phyloP scores from a whole-genome alignment of 257 asterid species.

The Gentiana macrophylla region DNA sequence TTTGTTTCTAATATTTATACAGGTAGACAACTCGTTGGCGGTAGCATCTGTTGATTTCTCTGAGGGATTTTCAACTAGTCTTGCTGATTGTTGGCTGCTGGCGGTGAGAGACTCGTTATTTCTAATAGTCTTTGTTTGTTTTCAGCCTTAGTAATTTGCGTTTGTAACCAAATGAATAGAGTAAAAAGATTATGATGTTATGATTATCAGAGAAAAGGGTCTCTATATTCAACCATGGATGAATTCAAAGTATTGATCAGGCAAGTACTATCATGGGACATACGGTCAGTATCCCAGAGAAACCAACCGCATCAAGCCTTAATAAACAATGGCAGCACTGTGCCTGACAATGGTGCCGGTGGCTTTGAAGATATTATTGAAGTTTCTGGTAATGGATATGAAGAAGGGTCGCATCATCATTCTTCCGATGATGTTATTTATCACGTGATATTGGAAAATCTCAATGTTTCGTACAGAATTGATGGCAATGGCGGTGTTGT shows the following conservation, averaged over 20 bases:
- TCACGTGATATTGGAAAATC: conserved; percentile 65
- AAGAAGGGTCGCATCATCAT: conserved; percentile 5
- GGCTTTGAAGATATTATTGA: conserved; percentile 17
- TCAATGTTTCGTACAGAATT: conserved; percentile 62
- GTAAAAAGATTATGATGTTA: background rate
- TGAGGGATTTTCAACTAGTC: conserved; percentile 45
- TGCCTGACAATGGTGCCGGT: conserved; percentile 8
- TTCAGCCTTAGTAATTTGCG: background rate
- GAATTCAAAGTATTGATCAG: conserved; percentile 55
- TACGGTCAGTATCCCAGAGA: conserved; percentile 79
- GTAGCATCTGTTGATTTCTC: conserved; percentile 67
- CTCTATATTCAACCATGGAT: conserved; percentile 52
- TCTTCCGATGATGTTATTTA: conserved; percentile 25
- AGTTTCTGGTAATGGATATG: conserved; percentile 21
- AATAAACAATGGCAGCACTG: conserved; percentile 3
- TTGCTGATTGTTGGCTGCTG: conserved; percentile 55
- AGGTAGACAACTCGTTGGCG: conserved; percentile 58
- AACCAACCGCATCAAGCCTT: conserved; percentile 32
- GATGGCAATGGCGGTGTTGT: conserved; percentile 43
- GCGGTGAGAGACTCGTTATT: conserved; percentile 34
- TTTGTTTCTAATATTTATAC: conserved; percentile 9
- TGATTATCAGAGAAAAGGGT: conserved; percentile 38
- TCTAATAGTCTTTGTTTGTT: background rate
- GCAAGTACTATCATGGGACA: conserved; percentile 87
- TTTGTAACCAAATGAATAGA: background rate